phyloP scores from a whole-genome alignment of 1,284 basidiomycete genomes.

The Trametes pubescens region DNA sequence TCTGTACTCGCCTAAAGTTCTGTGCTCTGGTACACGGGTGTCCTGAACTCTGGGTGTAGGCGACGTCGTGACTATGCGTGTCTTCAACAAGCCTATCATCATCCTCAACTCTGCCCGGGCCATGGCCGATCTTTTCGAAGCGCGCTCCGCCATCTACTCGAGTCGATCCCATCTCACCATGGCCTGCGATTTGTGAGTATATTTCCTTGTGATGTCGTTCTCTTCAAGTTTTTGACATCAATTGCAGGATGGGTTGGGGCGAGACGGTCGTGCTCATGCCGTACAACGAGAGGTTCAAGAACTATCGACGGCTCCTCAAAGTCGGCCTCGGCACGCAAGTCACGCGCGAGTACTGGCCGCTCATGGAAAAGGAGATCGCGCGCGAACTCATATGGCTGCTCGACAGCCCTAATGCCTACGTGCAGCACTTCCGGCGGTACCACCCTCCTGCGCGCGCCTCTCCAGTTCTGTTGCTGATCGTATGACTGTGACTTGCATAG shows the following conservation, averaged over 20 bases:
- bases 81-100: conserved; percentile 36
- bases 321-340: conserved; percentile 17
- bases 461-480: not conserved
- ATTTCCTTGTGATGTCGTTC: too few relatives aligned
- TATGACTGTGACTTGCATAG: not conserved
- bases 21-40: too few relatives aligned
- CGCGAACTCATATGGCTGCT: conserved; percentile 46
- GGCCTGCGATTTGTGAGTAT: not conserved
- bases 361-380: conserved; percentile 43
- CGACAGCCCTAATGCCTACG: conserved; percentile 28
- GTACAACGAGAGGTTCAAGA: conserved; percentile 39
- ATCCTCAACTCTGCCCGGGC: conserved; percentile 35
- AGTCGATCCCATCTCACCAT: conserved; percentile 23
- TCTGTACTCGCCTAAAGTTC: not conserved
- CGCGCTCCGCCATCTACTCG: conserved; percentile 37
- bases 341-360: conserved; percentile 23
- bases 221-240: not conserved
- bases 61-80: conserved; percentile 36
- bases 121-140: conserved; percentile 39
- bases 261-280: conserved; percentile 29
- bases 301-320: conserved; percentile 35
- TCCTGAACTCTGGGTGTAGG: not conserved
- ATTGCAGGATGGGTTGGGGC: conserved; percentile 25
- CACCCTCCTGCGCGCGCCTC: not conserved
- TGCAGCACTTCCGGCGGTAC: conserved; percentile 37